Conservation (phyloP, 768 basidiomycete genomes). For the Gelatoporia subvermispora region DNA sequence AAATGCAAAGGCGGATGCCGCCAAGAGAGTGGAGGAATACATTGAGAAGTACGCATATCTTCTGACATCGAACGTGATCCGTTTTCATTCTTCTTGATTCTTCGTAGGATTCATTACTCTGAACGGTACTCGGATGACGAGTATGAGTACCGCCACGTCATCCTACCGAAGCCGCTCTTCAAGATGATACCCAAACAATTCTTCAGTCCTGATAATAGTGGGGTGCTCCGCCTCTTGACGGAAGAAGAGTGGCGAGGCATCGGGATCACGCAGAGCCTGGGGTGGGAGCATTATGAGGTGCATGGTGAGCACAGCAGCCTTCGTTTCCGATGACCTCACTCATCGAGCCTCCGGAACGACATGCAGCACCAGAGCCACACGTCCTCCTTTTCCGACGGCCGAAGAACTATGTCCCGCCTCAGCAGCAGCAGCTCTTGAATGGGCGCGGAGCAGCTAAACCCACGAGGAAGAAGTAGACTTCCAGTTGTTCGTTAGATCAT, state of each 20-base stretch:
- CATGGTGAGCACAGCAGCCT: conserved; percentile 54
- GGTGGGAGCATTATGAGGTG: conserved; percentile 98
- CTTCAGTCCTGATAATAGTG: conserved; percentile 68
- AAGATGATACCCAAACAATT: conserved; percentile 88
- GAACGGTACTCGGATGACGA: conserved; percentile 89
- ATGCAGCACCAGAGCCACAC: conserved; percentile 83
- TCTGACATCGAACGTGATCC: too few species aligned
- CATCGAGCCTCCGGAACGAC: too few species aligned
- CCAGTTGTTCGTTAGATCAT: not conserved
- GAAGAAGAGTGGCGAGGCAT: conserved; percentile 96
- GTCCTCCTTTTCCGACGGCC: conserved; percentile 88
- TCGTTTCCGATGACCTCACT: too few species aligned
- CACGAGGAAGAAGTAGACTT: conserved; percentile 35
- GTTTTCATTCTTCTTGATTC: not conserved
- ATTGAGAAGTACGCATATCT: conserved; percentile 58
- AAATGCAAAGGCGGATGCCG: conserved; percentile 18
- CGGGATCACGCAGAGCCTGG: conserved; percentile 92
- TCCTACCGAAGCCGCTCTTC: conserved; percentile 90
- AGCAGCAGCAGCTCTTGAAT: conserved; percentile 14
- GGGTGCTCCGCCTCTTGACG: conserved; percentile 73
- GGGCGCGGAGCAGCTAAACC: conserved; percentile 32
- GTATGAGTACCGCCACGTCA: conserved; percentile 96
- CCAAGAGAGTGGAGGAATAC: conserved; percentile 56
- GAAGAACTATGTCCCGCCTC: conserved; percentile 50
- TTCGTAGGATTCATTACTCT: conserved; percentile 77